Conservation (phyloP, 176 grass and related monocot species). For the Musa acuminata region DNA sequence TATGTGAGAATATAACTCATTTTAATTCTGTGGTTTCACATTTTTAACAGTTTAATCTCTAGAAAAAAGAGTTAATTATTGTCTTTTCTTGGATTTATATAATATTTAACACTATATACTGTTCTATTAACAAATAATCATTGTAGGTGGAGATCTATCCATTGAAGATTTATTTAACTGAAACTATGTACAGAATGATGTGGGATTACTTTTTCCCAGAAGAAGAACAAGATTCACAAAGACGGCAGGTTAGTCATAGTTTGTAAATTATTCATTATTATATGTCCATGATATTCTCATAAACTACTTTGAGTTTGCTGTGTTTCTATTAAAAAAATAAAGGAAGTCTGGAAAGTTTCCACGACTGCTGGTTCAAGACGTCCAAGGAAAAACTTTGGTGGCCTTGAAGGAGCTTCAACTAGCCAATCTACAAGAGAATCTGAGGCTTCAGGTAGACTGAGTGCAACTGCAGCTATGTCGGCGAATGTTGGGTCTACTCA, state of each 20-base stretch:
- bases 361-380: conserved; percentile 77
- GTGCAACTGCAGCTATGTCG: conserved; percentile 33
- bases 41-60: background rate
- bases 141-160: conserved; percentile 92
- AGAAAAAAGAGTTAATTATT: background rate
- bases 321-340: background rate
- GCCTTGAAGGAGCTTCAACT: conserved; percentile 55
- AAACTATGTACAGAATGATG: conserved; percentile 99
- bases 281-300: background rate
- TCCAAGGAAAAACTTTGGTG: conserved; percentile 63
- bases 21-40: background rate
- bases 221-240: conserved; percentile 95
- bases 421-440: conserved; percentile 65
- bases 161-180: conserved; percentile 89
- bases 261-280: background rate
- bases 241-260: conserved; percentile 61
- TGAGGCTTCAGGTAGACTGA: conserved; percentile 52
- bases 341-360: conserved; percentile 99
- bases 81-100: background rate
- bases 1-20: background rate
- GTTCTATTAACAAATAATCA: conserved; percentile 31
- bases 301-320: background rate
- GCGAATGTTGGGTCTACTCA: conserved; percentile 41
- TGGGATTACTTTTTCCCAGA: conserved; percentile 99
- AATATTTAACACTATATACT: background rate